These are phyloP conservation scores for Croton setiger DNA, from an alignment of 441 rosid genomes.

Conservation along the genomic window DNA sequence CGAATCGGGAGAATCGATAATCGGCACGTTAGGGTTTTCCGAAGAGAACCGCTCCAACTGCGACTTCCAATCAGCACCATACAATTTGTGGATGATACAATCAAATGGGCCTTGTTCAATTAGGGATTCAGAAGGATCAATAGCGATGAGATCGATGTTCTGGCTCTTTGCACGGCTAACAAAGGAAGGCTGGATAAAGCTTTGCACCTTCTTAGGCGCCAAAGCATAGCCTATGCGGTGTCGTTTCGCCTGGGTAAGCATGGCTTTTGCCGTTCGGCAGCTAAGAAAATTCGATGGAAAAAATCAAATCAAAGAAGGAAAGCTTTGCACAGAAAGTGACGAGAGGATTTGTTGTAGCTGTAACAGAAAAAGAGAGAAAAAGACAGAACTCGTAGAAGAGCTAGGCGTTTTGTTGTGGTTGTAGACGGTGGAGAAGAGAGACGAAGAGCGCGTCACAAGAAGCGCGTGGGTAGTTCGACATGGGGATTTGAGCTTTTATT, in stretches of 20 bases:
- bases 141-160: constrained; percentile 38
- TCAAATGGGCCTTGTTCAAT: constrained; percentile 65
- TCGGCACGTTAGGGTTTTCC: constrained; percentile 41
- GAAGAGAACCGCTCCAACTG: constrained; percentile 34
- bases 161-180: constrained; percentile 38
- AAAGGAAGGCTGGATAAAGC: constrained; percentile 57
- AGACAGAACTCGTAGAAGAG: not conserved
- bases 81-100: constrained; percentile 67
- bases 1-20: constrained; percentile 49
- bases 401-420: not conserved
- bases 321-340: not conserved
- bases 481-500: not conserved
- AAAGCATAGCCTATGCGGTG: constrained; percentile 54
- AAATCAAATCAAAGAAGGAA: not conserved
- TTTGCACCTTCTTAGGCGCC: constrained; percentile 47
- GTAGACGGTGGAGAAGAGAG: not conserved
- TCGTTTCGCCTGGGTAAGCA: constrained; percentile 8
- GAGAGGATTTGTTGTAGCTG: not conserved
- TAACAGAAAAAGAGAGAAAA: not conserved
- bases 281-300: not conserved
- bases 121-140: constrained; percentile 33
- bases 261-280: constrained; percentile 9
- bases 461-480: not conserved
- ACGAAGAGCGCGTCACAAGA: not conserved
- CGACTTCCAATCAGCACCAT: constrained; percentile 47